Evolutionary conservation across 2,329 filamentous ascomycete genomes (phyloP), one percentile per base, ranked within the genome.

Genomic region (Penicillium sp.): DNA sequence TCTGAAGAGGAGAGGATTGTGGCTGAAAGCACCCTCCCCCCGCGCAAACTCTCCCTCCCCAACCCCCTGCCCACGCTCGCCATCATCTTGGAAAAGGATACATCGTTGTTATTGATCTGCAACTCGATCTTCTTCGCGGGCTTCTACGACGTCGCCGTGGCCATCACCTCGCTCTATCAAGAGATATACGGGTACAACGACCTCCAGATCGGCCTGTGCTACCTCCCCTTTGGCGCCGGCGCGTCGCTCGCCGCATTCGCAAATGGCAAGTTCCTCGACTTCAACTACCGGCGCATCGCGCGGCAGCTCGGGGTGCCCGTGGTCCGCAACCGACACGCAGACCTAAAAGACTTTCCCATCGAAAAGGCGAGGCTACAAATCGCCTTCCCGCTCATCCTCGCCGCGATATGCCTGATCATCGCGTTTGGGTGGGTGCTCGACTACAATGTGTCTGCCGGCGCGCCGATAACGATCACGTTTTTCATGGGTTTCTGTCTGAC

Each of bases 381-480:
- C 38, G 73, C 68, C 3, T 58, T 76, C 3, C 74, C 74, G 1
- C 60, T 76, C 42, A 64, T 76, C 7, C 48, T 68, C 20, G 45
- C 70, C 18, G 67, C 64, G 14, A 65, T 65, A 30, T 49, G 68
- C 5, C 61, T 65, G 1, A 61, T 76, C 18, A 64, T 77, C 21
- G 67, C 66, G 1, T 79, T 76, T 57, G 75, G 73, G 5, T 78
- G 76, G 74, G 67, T 71, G 35, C 60, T 79, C 33, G 57, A 76
- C 23, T 66, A 59, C 21, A 53, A 61, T 0, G 60, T 71, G 1
- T 65, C 69, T 48, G 60, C 75, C 4, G 71, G 69, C 2, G 71
- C 66, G 1, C 72, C 72, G 1, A 68, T 74, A 0, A 66, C 71
- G 14, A 62, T 77, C n/a, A 62, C 75, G 0, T 76, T 77, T 51